Base-by-base conservation (phyloP, 192 early-diverging fungal genomes). In the Mortierella hygrophila region DNA sequence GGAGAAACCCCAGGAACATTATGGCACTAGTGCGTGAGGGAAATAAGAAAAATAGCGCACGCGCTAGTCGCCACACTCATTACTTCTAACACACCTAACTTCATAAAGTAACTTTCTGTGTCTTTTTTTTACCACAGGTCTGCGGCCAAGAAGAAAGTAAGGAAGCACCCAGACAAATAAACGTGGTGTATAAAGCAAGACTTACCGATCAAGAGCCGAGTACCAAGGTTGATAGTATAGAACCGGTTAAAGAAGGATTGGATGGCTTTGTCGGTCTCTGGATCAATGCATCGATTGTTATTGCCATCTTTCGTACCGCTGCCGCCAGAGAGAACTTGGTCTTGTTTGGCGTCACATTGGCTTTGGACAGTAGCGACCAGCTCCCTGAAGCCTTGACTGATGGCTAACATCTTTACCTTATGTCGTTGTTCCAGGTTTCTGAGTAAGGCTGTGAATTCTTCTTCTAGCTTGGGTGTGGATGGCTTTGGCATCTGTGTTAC, bases 181-280 rank as follows among this genome's bases (percentile, higher is more conserved):
- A 13, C 60, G 10, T 32, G n/a, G 26, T n/a, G 23, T 18, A 13
- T 40, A 29, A 70, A 70, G 16, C 18, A 37, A 18, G 23, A 57
- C 69, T 82, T 73, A 77, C 81, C 83, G 16, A 94, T 92, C 75
- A 94, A 83, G 60, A 94, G 89, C 81, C 91, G 91, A n/a, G 92
- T 91, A 40, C 92, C 91, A 26, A 94, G 75, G 78, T 90, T 93
- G 83, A 92, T 90, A 46, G 91, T 89, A 79, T 93, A 93, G 79
- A 94, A 90, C 75, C 90, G 88, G 83, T 94, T 90, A 57, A 91
- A 92, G 84, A 93, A 91, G 6, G 87, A 80, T 42, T 92, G 89
- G 9, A 90, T 90, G 70, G 85, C 91, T 74, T 82, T 89, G 76
- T 90, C 90, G 0, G 87, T 85, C 76, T 88, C 85, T 29, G 84